Conservation (phyloP, 805 yeast genomes). For the Starmerella apicola region DNA sequence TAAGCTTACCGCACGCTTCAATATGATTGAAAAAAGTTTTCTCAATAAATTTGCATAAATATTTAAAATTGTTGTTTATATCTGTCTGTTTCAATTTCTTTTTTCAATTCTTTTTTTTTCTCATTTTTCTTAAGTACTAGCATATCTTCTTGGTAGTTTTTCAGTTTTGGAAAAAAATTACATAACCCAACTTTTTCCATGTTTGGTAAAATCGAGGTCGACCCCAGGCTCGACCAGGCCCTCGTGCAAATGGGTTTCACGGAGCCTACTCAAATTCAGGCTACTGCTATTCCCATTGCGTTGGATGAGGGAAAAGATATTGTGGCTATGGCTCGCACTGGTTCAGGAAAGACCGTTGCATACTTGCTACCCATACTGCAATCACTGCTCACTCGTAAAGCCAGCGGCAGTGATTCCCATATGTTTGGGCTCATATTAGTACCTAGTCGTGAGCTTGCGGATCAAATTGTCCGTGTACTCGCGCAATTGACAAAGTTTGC, state of each 20-base stretch:
- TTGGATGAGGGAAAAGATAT: constrained; percentile 81
- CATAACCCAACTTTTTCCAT: constrained; percentile 6
- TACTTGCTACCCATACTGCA: constrained; percentile 80
- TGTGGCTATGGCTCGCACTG: constrained; percentile 88
- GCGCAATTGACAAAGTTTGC: constrained; percentile 59
- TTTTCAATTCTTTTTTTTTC: too few species aligned
- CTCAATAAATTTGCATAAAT: too few species aligned
- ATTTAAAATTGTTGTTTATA: too few species aligned
- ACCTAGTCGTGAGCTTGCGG: constrained; percentile 85
- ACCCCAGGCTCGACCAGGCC: constrained; percentile 74
- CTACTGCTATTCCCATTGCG: constrained; percentile 85
- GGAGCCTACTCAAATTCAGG: constrained; percentile 82
- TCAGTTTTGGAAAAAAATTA: constrained; percentile 7
- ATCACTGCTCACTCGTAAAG: constrained; percentile 41
- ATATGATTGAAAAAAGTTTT: too few species aligned
- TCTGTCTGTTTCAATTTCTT: too few species aligned
- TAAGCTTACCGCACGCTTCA: too few species aligned
- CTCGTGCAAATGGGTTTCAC: constrained; percentile 65
- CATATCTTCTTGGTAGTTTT: too few species aligned
- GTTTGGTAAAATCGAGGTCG: constrained; percentile 70
- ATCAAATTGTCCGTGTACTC: constrained; percentile 65
- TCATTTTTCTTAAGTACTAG: too few species aligned
- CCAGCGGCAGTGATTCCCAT: constrained; percentile 22
- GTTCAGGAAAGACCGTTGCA: constrained; percentile 92
- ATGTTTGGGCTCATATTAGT: constrained; percentile 64